Percentiles rank a stretch among this genome's conserved stretches.
Conservation (phyloP, 2,329 filamentous ascomycete species). For the Raffaelea deltoideospora region DNA sequence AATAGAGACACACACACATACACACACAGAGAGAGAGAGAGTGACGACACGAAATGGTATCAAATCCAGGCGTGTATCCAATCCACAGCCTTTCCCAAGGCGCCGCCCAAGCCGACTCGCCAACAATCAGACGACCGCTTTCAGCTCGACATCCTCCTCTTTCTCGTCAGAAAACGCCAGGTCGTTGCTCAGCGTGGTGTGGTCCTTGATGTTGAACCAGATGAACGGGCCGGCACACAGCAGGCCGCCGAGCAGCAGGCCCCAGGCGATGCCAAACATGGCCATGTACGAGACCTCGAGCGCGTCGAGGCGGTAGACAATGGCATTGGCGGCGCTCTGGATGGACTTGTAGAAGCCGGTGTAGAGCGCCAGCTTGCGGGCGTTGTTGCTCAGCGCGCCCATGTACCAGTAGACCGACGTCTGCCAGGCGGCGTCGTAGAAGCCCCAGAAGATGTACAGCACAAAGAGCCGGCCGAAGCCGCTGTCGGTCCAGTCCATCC, state of each 20-base stretch:
- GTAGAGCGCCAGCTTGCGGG: constrained; percentile 5
- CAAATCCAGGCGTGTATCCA: too few relatives aligned
- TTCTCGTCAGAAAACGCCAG: too few relatives aligned
- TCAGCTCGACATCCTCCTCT: too few relatives aligned
- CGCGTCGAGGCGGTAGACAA: constrained; percentile 4
- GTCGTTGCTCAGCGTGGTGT: not conserved
- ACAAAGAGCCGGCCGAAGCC: constrained; percentile 19
- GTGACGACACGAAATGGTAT: too few relatives aligned
- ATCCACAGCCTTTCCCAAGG: too few relatives aligned
- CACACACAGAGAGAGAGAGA: too few relatives aligned
- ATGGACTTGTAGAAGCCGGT: constrained; percentile 9
- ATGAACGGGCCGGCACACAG: too few relatives aligned
- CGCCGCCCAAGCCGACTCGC: too few relatives aligned
- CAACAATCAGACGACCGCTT: too few relatives aligned
- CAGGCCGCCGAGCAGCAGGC: constrained; percentile 4
- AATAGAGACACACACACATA: too few relatives aligned
- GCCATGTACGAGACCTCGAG: constrained; percentile 2
- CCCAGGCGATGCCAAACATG: constrained; percentile 5
- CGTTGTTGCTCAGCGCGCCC: constrained; percentile 7
- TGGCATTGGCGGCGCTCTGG: constrained; percentile 4
- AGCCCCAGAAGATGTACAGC: constrained; percentile 7
- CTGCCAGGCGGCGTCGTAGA: constrained; percentile 7
- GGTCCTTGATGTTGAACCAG: too few relatives aligned
- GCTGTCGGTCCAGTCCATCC: constrained; percentile 14
- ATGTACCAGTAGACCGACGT: constrained; percentile 24